Percentiles rank a stretch among this genome's conserved stretches.
Conservation (phyloP, 371 early-diverging fungal species). For the Chytridium lagenaria region DNA sequence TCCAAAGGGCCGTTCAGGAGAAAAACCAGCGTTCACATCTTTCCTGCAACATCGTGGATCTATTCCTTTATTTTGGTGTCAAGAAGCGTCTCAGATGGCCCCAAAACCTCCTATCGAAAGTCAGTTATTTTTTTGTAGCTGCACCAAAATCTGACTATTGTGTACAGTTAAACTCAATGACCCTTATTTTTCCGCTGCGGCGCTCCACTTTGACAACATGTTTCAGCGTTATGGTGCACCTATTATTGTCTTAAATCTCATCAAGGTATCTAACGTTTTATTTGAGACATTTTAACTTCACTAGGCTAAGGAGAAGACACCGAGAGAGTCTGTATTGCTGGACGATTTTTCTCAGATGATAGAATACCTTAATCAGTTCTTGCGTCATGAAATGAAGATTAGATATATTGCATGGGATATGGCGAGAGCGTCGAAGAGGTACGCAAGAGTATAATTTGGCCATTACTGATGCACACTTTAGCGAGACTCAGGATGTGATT, state of each 20-base stretch:
- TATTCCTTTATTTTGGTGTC: slow-evolving; percentile 95
- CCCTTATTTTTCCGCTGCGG: slow-evolving; percentile 91
- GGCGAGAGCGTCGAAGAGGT: slow-evolving; percentile 94
- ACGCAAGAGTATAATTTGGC: slow-evolving; percentile 4
- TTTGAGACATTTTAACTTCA: slow-evolving; percentile 7
- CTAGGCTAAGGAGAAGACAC: slow-evolving; percentile 83
- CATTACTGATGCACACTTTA: slow-evolving; percentile 22
- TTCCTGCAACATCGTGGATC: slow-evolving; percentile 97
- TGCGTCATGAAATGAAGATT: slow-evolving; percentile 81
- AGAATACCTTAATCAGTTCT: slow-evolving; percentile 85
- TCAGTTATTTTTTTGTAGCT: slow-evolving; percentile 46
- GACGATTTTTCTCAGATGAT: slow-evolving; percentile 85
- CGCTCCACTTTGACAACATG: slow-evolving; percentile 90
- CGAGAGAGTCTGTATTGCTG: slow-evolving; percentile 85
- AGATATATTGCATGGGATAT: slow-evolving; percentile 96
- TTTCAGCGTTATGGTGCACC: slow-evolving; percentile 88
- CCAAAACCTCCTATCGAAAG: slow-evolving; percentile 97
- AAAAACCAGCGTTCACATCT: slow-evolving; percentile 83
- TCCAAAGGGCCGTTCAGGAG: slow-evolving; percentile 39
- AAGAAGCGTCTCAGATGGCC: slow-evolving; percentile 88
- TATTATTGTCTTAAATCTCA: slow-evolving; percentile 87
- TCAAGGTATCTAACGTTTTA: slow-evolving; percentile 68
- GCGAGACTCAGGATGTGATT: slow-evolving; percentile 89
- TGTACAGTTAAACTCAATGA: slow-evolving; percentile 77
- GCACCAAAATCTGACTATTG: not conserved